A percentile compares a stretch with the other conserved stretches of the same genome.
Conservation (phyloP, 176 grass and related monocot species). For the Oryza punctata region DNA sequence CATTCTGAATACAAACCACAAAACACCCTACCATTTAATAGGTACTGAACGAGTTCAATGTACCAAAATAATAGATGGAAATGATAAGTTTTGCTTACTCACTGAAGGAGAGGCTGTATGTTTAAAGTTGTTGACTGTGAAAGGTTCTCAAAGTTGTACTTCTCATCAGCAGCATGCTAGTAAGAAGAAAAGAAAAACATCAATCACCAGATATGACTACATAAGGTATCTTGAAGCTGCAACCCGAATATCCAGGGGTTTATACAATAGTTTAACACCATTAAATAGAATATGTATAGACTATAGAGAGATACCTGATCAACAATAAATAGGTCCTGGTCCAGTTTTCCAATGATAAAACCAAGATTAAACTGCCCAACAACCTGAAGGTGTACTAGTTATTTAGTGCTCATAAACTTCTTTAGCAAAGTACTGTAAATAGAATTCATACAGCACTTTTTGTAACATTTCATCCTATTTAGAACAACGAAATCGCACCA, state of each 20-base stretch:
- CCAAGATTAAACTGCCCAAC: conserved; percentile 99
- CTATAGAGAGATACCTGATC: conserved; percentile 69
- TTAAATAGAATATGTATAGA: conserved; percentile 21
- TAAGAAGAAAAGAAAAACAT: conserved; percentile 41
- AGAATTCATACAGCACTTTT: neutral
- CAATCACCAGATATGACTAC: conserved; percentile 8
- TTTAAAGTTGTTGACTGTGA: conserved; percentile 93
- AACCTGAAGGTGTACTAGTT: conserved; percentile 59
- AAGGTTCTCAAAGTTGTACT: conserved; percentile 92
- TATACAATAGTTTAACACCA: conserved; percentile 11
- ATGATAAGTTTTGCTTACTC: conserved; percentile 52
- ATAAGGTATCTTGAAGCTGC: conserved; percentile 37
- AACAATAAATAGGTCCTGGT: conserved; percentile 91
- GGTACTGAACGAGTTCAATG: conserved; percentile 8
- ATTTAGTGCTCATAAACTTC: conserved; percentile 18
- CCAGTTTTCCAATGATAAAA: conserved; percentile 93
- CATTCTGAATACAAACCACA: neutral
- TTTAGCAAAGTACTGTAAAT: neutral
- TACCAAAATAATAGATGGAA: conserved; percentile 34
- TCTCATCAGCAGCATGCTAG: conserved; percentile 99
- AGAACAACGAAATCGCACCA: conserved; percentile 23
- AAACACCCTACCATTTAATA: conserved; percentile 6
- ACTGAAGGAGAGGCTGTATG: conserved; percentile 90
- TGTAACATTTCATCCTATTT: conserved; percentile 5
- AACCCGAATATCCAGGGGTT: conserved; percentile 26